Evolutionary conservation across 805 yeast genomes (phyloP).

Genomic region (Priceomyces medius): DNA sequence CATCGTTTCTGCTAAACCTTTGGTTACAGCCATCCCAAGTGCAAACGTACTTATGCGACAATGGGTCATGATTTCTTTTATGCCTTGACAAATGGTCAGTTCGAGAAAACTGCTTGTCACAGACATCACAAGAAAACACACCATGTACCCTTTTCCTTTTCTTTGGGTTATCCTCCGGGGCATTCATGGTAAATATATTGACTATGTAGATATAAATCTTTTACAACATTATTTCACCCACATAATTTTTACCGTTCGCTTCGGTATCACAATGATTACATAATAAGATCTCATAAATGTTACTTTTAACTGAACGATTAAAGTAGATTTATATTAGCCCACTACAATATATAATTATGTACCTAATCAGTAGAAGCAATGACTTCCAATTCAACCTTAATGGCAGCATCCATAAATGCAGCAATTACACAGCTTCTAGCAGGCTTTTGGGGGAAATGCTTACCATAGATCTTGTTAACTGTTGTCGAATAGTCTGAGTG

Average conservation of each 20-base stretch:
- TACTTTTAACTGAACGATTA: too few species aligned
- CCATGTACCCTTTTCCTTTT: slow-evolving; percentile 22
- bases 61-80: slow-evolving; percentile 49
- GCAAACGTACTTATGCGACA: slow-evolving; percentile 10
- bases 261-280: too few species aligned
- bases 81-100: slow-evolving; percentile 65
- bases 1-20: slow-evolving; percentile 19
- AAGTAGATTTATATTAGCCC: too few species aligned
- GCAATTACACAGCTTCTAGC: slow-evolving; percentile 55
- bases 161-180: background rate
- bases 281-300: too few species aligned
- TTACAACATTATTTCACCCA: too few species aligned
- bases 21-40: slow-evolving; percentile 18
- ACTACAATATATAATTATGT: too few species aligned
- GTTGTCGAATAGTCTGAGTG: slow-evolving; percentile 40
- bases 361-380: slow-evolving; percentile 41
- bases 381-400: slow-evolving; percentile 54
- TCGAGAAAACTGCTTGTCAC: slow-evolving; percentile 53
- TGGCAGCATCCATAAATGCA: slow-evolving; percentile 48
- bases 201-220: too few species aligned
- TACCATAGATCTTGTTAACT: slow-evolving; percentile 47
- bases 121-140: slow-evolving; percentile 43
- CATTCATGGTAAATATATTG: slow-evolving; percentile 1
- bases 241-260: too few species aligned
- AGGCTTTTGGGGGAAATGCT: slow-evolving; percentile 48